phyloP scores from a whole-genome alignment of 139 green algal genomes.

The Auxenochlorella pyrenoidosa region DNA sequence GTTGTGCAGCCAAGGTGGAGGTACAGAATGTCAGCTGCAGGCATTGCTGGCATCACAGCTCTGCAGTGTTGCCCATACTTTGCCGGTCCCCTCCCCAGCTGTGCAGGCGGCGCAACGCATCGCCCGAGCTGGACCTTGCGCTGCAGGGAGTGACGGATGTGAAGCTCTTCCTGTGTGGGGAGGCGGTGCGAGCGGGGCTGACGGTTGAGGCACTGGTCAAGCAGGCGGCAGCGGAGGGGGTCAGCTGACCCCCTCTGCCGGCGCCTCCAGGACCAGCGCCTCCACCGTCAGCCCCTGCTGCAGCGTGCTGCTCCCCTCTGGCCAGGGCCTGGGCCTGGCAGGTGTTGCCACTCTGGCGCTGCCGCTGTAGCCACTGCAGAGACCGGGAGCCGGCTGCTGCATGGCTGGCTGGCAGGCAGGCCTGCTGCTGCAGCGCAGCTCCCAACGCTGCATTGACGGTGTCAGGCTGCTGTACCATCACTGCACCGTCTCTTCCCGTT shows the following conservation, averaged over 20 bases:
- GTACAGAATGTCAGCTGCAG: too few relatives aligned
- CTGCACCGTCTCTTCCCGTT: too few relatives aligned
- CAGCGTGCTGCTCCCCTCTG: neutral
- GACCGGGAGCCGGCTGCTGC: neutral
- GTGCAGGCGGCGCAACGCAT: neutral
- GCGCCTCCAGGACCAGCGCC: too few relatives aligned
- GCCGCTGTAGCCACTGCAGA: conserved; percentile 2
- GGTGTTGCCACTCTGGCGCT: neutral
- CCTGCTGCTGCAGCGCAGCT: neutral
- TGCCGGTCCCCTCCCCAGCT: neutral
- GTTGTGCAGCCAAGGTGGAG: too few relatives aligned
- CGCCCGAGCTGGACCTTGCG: neutral
- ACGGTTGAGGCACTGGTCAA: neutral
- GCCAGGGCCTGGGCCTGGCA: neutral
- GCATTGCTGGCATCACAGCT: too few relatives aligned
- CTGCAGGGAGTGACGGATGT: neutral
- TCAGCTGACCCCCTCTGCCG: too few relatives aligned
- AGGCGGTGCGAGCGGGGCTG: neutral
- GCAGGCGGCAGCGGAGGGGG: neutral
- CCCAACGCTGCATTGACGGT: too few relatives aligned
- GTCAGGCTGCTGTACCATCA: too few relatives aligned
- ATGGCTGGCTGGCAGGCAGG: neutral
- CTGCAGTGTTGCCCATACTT: too few relatives aligned
- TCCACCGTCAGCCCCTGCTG: too few relatives aligned
- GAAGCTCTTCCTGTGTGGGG: neutral